Base-by-base conservation (phyloP, 495 filamentous ascomycete species). In the Ascodesmis nigricans region DNA sequence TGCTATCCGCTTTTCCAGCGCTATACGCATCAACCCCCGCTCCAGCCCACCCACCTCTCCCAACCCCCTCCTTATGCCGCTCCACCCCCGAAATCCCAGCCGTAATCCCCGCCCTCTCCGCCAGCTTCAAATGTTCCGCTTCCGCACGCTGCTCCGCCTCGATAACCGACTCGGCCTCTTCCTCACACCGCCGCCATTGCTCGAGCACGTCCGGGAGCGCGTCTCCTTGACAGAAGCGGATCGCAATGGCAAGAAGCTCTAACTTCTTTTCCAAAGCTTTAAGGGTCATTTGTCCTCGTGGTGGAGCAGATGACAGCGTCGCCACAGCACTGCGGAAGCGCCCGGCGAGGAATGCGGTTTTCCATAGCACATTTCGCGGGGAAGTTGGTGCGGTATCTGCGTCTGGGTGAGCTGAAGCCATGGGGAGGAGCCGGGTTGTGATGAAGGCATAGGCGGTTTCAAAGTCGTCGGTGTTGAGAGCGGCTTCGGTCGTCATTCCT, bases 401-500 rank as follows among this genome's bases (percentile, higher is more conserved):
- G 9, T 40, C 33, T 22, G 10, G 19, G 21, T 39, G 35, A n/a
- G 36, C 33, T n/a, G 27, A 26, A n/a, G 30, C 39, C 4, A 49
- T 39, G 5, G 60, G 60, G 11, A 61, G 57, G 13, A 71, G 58
- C 1, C 67, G 62, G 18, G 61, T 91, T 39, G 90, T 67, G 21
- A 91, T 75, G 56, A 87, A 92, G 8, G 81, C 91, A 56, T 95
- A 95, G 15, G 90, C 90, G 0, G 90, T 95, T 42, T 91, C 84
- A 43, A 95, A 95, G 48, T 97, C 87, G 45, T 87, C 69, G 50
- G 83, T 78, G 3, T 62, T 58, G 1, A 95, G 66, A 19, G 84
- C 80, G 3, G 82, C 73, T 44, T 84, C 73, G 27, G 95, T 75
- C 45, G 84, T 83, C 68, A 91, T 79, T 33, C 74, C 74, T 20